Evolutionary conservation across 306 rosid genomes (phyloP).

Genomic region (Prunus fruticosa): DNA sequence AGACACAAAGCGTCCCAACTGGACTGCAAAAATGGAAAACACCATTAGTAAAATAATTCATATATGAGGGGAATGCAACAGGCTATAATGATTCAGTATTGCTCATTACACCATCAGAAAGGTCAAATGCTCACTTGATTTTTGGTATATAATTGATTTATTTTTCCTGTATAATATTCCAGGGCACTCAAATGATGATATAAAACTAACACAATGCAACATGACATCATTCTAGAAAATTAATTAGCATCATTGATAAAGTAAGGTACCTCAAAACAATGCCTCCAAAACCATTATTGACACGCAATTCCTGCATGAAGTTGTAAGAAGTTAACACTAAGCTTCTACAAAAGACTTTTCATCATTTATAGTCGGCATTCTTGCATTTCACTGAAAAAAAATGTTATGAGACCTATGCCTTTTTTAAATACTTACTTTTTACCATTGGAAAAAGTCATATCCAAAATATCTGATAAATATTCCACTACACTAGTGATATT

Average conservation of each 20-base stretch:
- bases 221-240: neutral
- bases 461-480: too few species aligned
- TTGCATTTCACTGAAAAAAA: too few species aligned
- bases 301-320: conserved; percentile 84
- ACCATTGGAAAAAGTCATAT: too few species aligned
- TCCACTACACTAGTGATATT: too few species aligned
- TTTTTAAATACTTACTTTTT: too few species aligned
- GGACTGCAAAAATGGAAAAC: conserved; percentile 49
- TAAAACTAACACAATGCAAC: neutral
- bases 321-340: conserved; percentile 26
- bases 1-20: conserved; percentile 79
- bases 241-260: conserved; percentile 6
- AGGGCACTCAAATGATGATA: neutral
- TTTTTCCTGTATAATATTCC: neutral
- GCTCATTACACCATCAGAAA: neutral
- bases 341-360: neutral
- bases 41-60: conserved; percentile 7
- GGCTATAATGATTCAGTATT: neutral
- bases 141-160: neutral
- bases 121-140: neutral
- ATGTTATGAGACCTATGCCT: too few species aligned
- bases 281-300: conserved; percentile 91
- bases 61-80: neutral
- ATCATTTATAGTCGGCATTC: neutral
- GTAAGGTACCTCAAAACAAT: conserved; percentile 69